Percentiles rank a stretch among this genome's conserved stretches.
These are phyloP conservation scores for Pilobolus umbonatus DNA, from an alignment of 192 early-diverging fungal genomes.

Conservation along the genomic window DNA sequence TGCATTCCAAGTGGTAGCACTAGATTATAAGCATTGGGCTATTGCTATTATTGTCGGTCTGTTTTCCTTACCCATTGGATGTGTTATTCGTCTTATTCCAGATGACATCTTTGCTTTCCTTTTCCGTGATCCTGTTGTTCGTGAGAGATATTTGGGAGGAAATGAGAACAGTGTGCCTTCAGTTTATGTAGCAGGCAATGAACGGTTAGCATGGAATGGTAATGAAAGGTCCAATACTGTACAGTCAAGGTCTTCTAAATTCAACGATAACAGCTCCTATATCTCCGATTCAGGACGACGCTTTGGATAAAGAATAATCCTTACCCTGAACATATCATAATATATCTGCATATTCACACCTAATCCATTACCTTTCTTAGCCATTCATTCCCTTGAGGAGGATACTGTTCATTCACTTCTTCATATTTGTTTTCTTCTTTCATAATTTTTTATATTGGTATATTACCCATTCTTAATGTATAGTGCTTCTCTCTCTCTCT, in stretches of 20 bases:
- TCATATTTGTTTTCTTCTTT: conserved; percentile 5
- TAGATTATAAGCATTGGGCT: conserved; percentile 74
- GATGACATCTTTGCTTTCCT: conserved; percentile 49
- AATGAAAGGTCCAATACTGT: conserved; percentile 1
- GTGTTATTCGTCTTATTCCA: conserved; percentile 79
- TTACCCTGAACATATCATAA: not conserved
- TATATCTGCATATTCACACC: not conserved
- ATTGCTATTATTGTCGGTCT: conserved; percentile 77
- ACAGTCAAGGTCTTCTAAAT: conserved; percentile 10
- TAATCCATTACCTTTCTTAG: not conserved
- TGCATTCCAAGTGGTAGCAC: conserved; percentile 71
- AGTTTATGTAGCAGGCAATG: conserved; percentile 32
- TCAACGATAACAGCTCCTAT: conserved; percentile 1
- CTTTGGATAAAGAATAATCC: not conserved
- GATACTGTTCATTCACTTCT: not conserved
- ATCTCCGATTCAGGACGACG: not conserved
- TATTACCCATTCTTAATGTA: too few species aligned
- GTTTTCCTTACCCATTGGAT: conserved; percentile 81
- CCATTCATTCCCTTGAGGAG: too few species aligned
- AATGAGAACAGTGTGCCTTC: not conserved
- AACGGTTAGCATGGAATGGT: conserved; percentile 42
- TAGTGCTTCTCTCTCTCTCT: too few species aligned
- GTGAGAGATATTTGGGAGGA: conserved; percentile 22
- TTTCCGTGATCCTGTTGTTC: conserved; percentile 25
- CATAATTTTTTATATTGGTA: too few species aligned